These are phyloP conservation scores for Rhododendron vialii DNA, from an alignment of 148 eudicot species.

Conservation along the genomic window DNA sequence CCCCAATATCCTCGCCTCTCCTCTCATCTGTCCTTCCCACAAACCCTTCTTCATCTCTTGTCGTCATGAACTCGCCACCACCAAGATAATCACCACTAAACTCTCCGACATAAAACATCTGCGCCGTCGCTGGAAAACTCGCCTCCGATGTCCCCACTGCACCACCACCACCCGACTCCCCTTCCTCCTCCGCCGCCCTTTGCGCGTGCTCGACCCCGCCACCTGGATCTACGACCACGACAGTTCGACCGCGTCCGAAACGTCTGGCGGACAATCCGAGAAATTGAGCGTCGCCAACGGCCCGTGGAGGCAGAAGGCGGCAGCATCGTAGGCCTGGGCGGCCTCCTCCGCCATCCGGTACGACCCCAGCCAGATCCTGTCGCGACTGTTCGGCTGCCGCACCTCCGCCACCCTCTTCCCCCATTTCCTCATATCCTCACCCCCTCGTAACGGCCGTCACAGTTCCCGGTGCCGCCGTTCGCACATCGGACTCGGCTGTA, in stretches of 20 bases:
- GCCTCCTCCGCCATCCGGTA: constrained; percentile 41
- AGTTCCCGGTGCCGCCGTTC: too few species aligned
- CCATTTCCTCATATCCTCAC: too few species aligned
- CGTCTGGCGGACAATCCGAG: constrained; percentile 33
- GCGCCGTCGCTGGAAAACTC: background rate
- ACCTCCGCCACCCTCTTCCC: too few species aligned
- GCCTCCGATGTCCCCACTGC: background rate
- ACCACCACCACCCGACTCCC: background rate
- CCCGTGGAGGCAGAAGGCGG: constrained; percentile 40
- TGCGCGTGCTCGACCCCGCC: constrained; percentile 37
- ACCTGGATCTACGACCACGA: constrained; percentile 35
- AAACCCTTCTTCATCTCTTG: background rate
- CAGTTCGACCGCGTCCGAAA: constrained; percentile 18
- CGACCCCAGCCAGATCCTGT: constrained; percentile 48
- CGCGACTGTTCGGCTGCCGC: constrained; percentile 6
- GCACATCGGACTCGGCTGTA: too few species aligned
- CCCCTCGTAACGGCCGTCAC: too few species aligned
- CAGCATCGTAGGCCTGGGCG: constrained; percentile 47
- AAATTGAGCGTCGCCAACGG: constrained; percentile 29
- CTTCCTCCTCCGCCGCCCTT: background rate
- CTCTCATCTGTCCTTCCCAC: background rate
- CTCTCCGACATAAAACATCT: background rate
- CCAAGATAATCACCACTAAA: background rate
- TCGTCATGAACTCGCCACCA: background rate
- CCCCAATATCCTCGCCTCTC: too few species aligned